Conservation (phyloP, 139 green algal species). For the Chlorella sp. region DNA sequence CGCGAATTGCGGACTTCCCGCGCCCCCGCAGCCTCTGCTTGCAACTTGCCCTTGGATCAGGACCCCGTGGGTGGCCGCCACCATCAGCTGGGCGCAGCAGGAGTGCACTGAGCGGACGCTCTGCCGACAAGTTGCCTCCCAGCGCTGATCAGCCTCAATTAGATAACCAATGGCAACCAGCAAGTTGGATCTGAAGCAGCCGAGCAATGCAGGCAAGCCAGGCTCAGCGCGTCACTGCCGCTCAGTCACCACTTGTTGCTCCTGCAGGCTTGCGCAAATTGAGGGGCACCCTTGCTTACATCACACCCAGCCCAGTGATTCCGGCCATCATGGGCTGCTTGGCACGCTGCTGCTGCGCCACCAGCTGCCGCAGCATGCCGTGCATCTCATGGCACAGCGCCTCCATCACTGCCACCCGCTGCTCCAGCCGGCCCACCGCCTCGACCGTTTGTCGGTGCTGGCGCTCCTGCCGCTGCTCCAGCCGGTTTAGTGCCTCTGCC, state of each 20-base stretch:
- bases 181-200: background rate
- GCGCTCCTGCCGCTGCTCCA: background rate
- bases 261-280: too few relatives aligned
- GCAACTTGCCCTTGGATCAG: constrained; percentile 9
- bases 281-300: background rate
- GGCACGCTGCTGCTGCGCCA: background rate
- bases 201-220: too few relatives aligned
- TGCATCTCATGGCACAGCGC: constrained; percentile 5
- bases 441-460: too few relatives aligned
- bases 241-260: too few relatives aligned
- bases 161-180: background rate
- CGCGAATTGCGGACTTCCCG: too few relatives aligned
- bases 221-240: too few relatives aligned
- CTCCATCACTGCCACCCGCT: constrained; percentile 5
- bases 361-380: constrained; percentile 6
- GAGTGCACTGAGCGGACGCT: background rate
- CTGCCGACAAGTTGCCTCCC: background rate
- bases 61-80: constrained; percentile 4
- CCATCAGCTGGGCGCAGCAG: background rate
- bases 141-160: background rate
- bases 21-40: too few relatives aligned
- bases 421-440: background rate
- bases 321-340: background rate
- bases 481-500: background rate
- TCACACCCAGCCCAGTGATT: background rate